Conservation (phyloP, 495 filamentous ascomycete genomes). For the Daldinia loculata region DNA sequence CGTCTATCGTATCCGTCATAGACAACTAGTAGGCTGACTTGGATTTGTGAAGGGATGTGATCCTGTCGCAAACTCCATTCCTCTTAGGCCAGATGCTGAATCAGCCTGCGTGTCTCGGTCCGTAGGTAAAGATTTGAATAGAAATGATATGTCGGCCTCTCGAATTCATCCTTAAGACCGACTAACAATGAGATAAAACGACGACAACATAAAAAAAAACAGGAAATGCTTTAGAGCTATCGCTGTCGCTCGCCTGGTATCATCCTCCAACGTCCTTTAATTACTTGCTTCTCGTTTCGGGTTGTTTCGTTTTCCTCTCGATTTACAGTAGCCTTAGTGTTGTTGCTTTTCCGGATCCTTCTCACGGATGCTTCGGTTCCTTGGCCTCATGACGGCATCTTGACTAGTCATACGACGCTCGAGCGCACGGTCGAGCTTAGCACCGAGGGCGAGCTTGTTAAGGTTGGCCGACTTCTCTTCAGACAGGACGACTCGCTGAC, state of each 20-base stretch:
- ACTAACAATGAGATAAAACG: conserved; percentile 10
- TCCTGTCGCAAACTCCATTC: neutral
- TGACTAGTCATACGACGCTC: conserved; percentile 88
- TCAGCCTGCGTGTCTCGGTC: neutral
- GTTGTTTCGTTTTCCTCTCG: no score
- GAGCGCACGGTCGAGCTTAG: conserved; percentile 93
- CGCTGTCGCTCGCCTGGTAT: conserved; percentile 34
- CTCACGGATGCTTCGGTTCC: conserved; percentile 52
- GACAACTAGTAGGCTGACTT: neutral
- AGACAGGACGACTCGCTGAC: conserved; percentile 85
- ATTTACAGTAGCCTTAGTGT: conserved; percentile 1
- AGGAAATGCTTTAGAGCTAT: conserved; percentile 10
- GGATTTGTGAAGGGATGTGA: neutral
- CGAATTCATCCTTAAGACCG: conserved; percentile 14
- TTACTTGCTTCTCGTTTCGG: neutral
- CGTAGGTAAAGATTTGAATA: neutral
- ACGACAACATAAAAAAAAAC: neutral
- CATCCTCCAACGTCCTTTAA: conserved; percentile 19
- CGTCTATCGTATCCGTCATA: neutral
- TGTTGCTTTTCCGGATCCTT: conserved; percentile 45
- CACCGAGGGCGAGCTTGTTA: conserved; percentile 88
- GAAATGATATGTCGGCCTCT: conserved; percentile 4
- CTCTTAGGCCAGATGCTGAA: neutral
- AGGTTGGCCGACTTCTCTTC: conserved; percentile 85
- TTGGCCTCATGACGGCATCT: conserved; percentile 83